Percentiles rank a stretch among this genome's conserved stretches.
Evolutionary conservation across 768 basidiomycete genomes (phyloP).

Genomic region (Harrya chromipes): DNA sequence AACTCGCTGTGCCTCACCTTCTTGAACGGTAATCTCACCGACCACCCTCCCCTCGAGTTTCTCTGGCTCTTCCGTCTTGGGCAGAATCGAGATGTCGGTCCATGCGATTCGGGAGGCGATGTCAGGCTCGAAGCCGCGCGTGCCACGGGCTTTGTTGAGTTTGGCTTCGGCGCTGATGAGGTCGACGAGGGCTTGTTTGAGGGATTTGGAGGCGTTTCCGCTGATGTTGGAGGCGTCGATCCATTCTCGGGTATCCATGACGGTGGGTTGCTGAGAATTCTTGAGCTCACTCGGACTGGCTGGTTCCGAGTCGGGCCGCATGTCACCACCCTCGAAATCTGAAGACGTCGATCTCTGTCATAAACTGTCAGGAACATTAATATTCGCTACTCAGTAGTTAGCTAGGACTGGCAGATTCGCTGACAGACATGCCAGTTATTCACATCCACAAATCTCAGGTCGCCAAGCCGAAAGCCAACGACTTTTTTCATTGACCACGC

Average conservation of each 20-base stretch:
- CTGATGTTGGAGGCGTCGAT: slow-evolving; percentile 21
- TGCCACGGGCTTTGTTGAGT: slow-evolving; percentile 5
- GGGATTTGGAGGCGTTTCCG: slow-evolving; percentile 27
- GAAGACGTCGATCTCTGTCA: no score
- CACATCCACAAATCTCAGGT: no score
- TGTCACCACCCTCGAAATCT: no score
- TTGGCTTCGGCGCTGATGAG: slow-evolving; percentile 11
- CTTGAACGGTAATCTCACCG: slow-evolving; percentile 39
- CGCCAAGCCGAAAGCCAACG: no score
- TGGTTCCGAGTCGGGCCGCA: no score
- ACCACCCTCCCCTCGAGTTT: slow-evolving; percentile 46
- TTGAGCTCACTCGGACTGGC: no score
- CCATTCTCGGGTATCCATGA: slow-evolving; percentile 11
- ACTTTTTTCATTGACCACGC: no score
- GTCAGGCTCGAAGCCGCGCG: slow-evolving; percentile 21
- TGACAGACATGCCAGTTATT: no score
- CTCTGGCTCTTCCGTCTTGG: slow-evolving; percentile 43
- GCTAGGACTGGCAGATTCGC: no score
- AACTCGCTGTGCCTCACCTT: slow-evolving; percentile 31
- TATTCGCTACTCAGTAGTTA: no score
- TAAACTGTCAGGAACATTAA: no score
- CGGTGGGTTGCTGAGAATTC: background rate
- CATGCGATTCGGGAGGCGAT: slow-evolving; percentile 28
- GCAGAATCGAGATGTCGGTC: slow-evolving; percentile 41
- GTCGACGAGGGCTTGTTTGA: slow-evolving; percentile 28